Evolutionary conservation across 352 stramenopile genomes (phyloP).

Genomic region (Pythium biforme): DNA sequence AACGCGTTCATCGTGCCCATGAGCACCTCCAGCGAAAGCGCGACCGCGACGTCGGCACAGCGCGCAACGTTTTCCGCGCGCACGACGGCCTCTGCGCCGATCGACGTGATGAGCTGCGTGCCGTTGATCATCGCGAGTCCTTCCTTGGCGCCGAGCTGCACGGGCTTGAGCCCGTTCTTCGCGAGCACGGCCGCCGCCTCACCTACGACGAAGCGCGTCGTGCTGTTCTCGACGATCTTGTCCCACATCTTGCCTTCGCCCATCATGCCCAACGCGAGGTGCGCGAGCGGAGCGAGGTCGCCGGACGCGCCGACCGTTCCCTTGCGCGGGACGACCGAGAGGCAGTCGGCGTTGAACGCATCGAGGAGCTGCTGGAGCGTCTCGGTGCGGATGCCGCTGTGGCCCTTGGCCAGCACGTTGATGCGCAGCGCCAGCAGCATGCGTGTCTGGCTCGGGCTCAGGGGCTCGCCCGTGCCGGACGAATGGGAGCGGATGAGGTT

Average conservation of each 20-base stretch:
- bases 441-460: conserved; percentile 71
- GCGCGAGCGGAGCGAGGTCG: conserved; percentile 82
- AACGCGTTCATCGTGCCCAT: conserved; percentile 88
- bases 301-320: conserved; percentile 88
- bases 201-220: conserved; percentile 43
- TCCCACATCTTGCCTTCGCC: conserved; percentile 88
- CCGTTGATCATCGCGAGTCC: conserved; percentile 91
- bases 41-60: conserved; percentile 78
- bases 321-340: conserved; percentile 82
- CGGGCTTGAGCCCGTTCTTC: conserved; percentile 65
- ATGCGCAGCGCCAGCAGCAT: conserved; percentile 88
- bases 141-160: conserved; percentile 86
- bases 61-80: conserved; percentile 73
- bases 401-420: conserved; percentile 87
- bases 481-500: conserved; percentile 84
- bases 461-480: conserved; percentile 74
- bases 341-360: conserved; percentile 85
- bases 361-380: conserved; percentile 79
- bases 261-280: conserved; percentile 89
- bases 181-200: conserved; percentile 67
- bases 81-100: conserved; percentile 78
- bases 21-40: conserved; percentile 84
- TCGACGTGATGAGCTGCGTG: conserved; percentile 88
- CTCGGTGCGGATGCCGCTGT: conserved; percentile 78
- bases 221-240: conserved; percentile 46